Evolutionary conservation across 495 filamentous ascomycete species (phyloP), one percentile per base, ranked within the genome.

Genomic region (Chlorociboria aeruginascens): DNA sequence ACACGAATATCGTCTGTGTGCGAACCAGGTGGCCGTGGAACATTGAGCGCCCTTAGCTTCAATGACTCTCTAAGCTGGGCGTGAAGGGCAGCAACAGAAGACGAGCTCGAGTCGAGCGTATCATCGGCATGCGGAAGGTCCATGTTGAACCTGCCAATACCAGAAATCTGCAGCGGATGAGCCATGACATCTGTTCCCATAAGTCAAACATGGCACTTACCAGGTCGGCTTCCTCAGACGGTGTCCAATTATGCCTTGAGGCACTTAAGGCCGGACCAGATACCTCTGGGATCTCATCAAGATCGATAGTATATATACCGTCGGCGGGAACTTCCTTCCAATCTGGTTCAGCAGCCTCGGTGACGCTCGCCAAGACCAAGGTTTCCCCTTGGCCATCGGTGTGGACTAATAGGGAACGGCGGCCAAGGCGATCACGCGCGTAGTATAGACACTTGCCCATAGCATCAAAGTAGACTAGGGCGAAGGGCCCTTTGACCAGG

Each of bases 351-450:
- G 65, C 61, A 6, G 69, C 71, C 61, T 82, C 79, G 25, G 81
- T 76, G 36, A 95, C 64, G 60, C 93, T 97, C 48, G 82, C 85
- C 32, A 99, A 66, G 17, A 71, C 75, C 11, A 96, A 44, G 20
- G 61, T 67, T 7, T 69, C 67, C n/a, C 50, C 49, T 33, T 61
- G 57, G 7, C 64, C 61, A 51, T 71, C 65, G 41, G 60, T 53
- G 6, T 67, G 71, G 9, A 63, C 63, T 28, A 97, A 69, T 6
- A 98, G 69, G 36, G 92, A 96, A 43, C 93, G 71, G 51, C 92
- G 73, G 17, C 92, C 92, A n/a, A 97, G 70, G 48, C 82, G 82
- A 63, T 99, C 92, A 47, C 92, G 71, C n/a, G 81, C 86, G 60
- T 82, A 95, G 68, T 78, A 90, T 7, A 97, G 37, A 20, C 67